Base-by-base conservation (phyloP, 139 green algal species). In the Coelastrella sp. region DNA sequence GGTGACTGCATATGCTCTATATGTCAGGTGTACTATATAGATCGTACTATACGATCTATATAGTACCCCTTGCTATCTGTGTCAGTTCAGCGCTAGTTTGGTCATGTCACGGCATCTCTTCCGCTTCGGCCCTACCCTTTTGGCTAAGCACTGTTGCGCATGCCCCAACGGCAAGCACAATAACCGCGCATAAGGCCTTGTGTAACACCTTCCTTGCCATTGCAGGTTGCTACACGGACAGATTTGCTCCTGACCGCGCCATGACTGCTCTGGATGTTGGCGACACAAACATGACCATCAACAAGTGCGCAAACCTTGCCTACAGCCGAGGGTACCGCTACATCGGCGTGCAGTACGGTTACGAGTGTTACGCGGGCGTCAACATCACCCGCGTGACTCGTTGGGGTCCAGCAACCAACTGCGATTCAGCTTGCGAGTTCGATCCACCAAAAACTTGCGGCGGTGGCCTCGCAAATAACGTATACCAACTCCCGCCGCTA, bases 401-500 rank as follows among this genome's bases (percentile, higher is more conserved):
- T 47, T 85, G 22, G 4, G 79, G 79, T 23, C 58, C 58, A 32
- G 79, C 79, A 23, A 85, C 79, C 13, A 85, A 85, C 79, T 85
- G 79, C 57, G 58, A 85, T 57, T 73, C 79, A 0, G 17, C 79
- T 57, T 85, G 79, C 13, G 0, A 8, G 3, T 11, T 54, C 0
- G 79, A 85, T 47, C 79, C 79, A 4, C 17, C 79, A 10, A 64
- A 17, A 13, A 57, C 79, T 4, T 85, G 79, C 19, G 79, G 79
- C 0, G 79, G 79, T 73, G 79, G 58, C 57, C 79, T 85, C 19
- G 79, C 79, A n/a, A 85, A 85, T 57, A 85, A 57, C 79, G 11
- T 85, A 2, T 85, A 85, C 22, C 17, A 22, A 5, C 79, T 85
- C 56, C 79, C 79, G 47, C 17, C 56, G 5, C 79, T 85, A 57